phyloP scores from a whole-genome alignment of 2,329 filamentous ascomycete species.

The Tolypocladium sp. region DNA sequence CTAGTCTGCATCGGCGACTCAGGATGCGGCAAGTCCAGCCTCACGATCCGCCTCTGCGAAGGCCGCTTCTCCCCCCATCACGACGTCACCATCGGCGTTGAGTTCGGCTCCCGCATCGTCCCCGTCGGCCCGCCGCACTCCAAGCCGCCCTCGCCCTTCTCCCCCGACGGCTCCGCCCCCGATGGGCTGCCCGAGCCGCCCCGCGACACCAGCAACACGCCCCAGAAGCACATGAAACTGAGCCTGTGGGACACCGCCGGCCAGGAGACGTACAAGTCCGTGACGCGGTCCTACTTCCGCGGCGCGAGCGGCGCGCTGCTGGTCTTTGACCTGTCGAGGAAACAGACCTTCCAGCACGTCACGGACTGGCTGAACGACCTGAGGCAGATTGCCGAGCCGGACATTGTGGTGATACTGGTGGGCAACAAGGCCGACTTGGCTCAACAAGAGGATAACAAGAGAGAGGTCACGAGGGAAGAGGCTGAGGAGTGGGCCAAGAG shows the following conservation, averaged over 20 bases:
- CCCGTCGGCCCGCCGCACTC: conserved; percentile 75
- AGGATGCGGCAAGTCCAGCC: conserved; percentile 87
- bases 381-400: conserved; percentile 87
- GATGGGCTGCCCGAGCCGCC: conserved; percentile 46
- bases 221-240: conserved; percentile 80
- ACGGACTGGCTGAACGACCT: conserved; percentile 93
- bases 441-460: conserved; percentile 45
- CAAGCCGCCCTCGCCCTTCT: conserved; percentile 28
- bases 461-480: conserved; percentile 74
- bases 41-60: conserved; percentile 93
- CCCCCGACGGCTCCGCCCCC: conserved; percentile 10
- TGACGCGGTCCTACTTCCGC: conserved; percentile 88
- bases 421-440: conserved; percentile 91
- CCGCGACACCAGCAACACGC: conserved; percentile 24
- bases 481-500: conserved; percentile 80
- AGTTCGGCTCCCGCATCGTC: conserved; percentile 89
- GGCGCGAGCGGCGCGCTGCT: conserved; percentile 65
- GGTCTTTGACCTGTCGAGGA: conserved; percentile 89
- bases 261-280: conserved; percentile 95
- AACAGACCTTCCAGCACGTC: conserved; percentile 76
- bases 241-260: conserved; percentile 94
- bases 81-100: conserved; percentile 95
- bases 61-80: conserved; percentile 89
- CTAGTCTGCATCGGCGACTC: conserved; percentile 96
- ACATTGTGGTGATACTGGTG: conserved; percentile 89